These are phyloP conservation scores for Simmondsia chinensis DNA, from an alignment of 148 eudicot species.

Conservation along the genomic window DNA sequence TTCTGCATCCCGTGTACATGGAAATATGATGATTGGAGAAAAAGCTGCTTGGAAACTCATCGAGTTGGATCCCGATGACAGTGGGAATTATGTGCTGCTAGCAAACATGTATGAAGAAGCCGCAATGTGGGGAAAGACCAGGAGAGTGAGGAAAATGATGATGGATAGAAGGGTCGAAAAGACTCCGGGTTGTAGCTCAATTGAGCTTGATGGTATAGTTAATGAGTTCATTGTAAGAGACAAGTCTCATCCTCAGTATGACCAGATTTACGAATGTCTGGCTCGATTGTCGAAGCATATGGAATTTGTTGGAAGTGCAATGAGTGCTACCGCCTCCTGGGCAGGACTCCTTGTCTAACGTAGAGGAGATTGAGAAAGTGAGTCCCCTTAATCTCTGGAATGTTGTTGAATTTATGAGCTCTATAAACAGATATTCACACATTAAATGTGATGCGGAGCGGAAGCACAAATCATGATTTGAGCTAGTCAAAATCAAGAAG, in stretches of 20 bases:
- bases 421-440: no score
- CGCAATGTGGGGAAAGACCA: conserved; percentile 50
- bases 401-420: not conserved
- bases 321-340: conserved; percentile 12
- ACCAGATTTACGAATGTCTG: conserved; percentile 34
- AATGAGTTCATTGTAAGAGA: conserved; percentile 45
- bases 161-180: conserved; percentile 34
- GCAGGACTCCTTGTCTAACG: conserved; percentile 7
- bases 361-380: not conserved
- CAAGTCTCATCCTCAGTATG: conserved; percentile 36
- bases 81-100: conserved; percentile 47
- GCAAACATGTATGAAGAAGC: conserved; percentile 60
- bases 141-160: conserved; percentile 47
- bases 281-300: conserved; percentile 32
- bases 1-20: conserved; percentile 46
- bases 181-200: conserved; percentile 58
- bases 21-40: conserved; percentile 47
- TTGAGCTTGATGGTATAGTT: conserved; percentile 45
- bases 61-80: conserved; percentile 51
- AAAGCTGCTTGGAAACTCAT: conserved; percentile 51
- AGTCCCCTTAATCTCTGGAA: not conserved
- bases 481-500: no score
- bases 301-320: conserved; percentile 17
- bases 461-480: no score
- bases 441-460: no score